phyloP scores from a whole-genome alignment of 306 rosid species.

The Bauhinia variegata region DNA sequence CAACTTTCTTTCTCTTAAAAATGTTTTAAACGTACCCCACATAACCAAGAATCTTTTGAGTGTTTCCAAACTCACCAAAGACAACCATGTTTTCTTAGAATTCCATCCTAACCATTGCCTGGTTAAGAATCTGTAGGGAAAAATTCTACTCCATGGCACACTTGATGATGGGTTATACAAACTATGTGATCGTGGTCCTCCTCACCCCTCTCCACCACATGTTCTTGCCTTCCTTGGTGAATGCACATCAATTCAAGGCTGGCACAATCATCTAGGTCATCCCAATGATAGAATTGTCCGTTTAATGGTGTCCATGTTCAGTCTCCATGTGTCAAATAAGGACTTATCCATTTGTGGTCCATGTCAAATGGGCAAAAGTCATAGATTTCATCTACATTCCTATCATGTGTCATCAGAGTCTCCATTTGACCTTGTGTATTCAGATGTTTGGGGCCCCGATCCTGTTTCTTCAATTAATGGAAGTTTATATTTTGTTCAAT shows the following conservation, averaged over 20 bases:
- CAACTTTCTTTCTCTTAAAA: not conserved
- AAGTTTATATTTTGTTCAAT: not conserved
- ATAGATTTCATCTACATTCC: not conserved
- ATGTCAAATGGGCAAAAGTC: not conserved
- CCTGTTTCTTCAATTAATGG: not conserved
- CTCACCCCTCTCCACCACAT: no score
- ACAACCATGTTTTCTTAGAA: not conserved
- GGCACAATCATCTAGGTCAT: no score
- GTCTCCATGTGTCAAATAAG: no score
- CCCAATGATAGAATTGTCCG: no score
- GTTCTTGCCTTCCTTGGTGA: no score
- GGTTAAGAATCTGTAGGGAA: not conserved
- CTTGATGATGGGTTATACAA: not conserved
- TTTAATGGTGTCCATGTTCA: no score
- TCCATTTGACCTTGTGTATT: not conserved
- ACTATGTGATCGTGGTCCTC: no score
- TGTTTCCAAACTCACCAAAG: not conserved
- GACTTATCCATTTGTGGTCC: not conserved
- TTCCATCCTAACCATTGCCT: not conserved
- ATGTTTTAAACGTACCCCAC: not conserved
- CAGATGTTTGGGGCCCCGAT: not conserved
- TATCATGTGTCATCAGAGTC: not conserved
- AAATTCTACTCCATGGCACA: not conserved
- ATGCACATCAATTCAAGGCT: no score
- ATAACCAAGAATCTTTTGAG: not conserved